phyloP scores from a whole-genome alignment of 306 rosid genomes.

The Arachis hypogaea region DNA sequence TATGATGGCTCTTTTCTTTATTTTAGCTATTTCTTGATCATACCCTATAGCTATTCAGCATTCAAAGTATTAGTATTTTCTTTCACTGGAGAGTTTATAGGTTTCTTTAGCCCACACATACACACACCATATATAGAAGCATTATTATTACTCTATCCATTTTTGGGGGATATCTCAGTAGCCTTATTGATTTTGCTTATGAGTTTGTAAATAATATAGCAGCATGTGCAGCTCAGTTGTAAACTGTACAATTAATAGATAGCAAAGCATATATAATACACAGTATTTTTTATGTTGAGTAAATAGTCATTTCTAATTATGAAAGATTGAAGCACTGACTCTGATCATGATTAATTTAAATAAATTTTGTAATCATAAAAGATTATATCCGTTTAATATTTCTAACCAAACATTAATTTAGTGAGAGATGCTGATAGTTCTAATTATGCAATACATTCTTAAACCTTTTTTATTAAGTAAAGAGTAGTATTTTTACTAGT shows the following conservation, averaged over 20 bases:
- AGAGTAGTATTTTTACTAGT: too few relatives aligned
- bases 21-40: conserved; percentile 54
- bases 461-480: too few relatives aligned
- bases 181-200: conserved; percentile 24
- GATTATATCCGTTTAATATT: too few relatives aligned
- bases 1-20: conserved; percentile 39
- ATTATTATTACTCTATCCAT: conserved; percentile 25
- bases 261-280: conserved; percentile 14
- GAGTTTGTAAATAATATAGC: conserved; percentile 49
- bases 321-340: too few relatives aligned
- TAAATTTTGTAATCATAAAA: too few relatives aligned
- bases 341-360: too few relatives aligned
- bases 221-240: conserved; percentile 19
- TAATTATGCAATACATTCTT: too few relatives aligned
- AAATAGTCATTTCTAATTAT: too few relatives aligned
- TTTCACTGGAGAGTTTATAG: conserved; percentile 2
- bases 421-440: too few relatives aligned
- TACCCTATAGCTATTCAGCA: not conserved
- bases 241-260: conserved; percentile 22
- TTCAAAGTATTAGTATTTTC: conserved; percentile 26
- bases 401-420: too few relatives aligned
- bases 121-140: conserved; percentile 31
- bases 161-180: conserved; percentile 31
- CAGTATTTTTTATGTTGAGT: not conserved
- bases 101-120: not conserved